Percentiles rank a stretch among this genome's conserved stretches.
Evolutionary conservation across 2,329 filamentous ascomycete species (phyloP).

Genomic region (Tolypocladium cylindrosporum): DNA sequence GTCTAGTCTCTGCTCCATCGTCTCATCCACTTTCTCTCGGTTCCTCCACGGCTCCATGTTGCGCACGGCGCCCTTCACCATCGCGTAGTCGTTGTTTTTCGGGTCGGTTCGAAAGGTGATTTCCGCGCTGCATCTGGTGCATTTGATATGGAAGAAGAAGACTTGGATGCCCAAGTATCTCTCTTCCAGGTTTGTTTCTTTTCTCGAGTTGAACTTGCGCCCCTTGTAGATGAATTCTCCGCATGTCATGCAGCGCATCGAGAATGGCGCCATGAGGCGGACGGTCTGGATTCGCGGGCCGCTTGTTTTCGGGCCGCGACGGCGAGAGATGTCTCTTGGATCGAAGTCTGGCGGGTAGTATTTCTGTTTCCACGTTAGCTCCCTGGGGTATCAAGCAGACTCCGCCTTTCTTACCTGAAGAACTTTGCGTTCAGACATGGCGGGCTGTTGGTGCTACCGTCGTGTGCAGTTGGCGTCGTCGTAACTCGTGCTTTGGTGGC

Average conservation of each 20-base stretch:
- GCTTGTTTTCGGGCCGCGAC: constrained; percentile 56
- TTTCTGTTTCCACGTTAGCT: constrained; percentile 25
- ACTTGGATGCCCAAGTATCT: constrained; percentile 84
- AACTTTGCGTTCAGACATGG: constrained; percentile 82
- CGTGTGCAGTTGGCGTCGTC: not conserved
- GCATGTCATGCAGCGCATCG: constrained; percentile 35
- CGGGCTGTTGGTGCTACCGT: constrained; percentile 14
- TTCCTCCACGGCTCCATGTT: constrained; percentile 89
- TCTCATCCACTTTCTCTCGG: constrained; percentile 56
- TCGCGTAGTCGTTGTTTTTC: constrained; percentile 84
- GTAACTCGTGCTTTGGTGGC: not conserved
- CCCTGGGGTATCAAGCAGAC: constrained; percentile 10
- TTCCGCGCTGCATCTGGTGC: constrained; percentile 74
- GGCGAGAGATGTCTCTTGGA: constrained; percentile 66
- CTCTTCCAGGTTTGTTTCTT: constrained; percentile 81
- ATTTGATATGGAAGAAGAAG: constrained; percentile 74
- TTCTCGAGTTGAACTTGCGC: constrained; percentile 89
- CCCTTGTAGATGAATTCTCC: constrained; percentile 85
- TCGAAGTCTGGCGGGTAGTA: constrained; percentile 78
- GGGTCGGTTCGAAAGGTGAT: constrained; percentile 94
- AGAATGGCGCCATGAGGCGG: constrained; percentile 59
- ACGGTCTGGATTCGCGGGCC: constrained; percentile 80
- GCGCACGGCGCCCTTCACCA: constrained; percentile 72
- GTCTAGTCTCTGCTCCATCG: constrained; percentile 78
- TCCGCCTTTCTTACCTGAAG: constrained; percentile 28